phyloP scores from a whole-genome alignment of 495 filamentous ascomycete species.

The Podospora tetraspora region DNA sequence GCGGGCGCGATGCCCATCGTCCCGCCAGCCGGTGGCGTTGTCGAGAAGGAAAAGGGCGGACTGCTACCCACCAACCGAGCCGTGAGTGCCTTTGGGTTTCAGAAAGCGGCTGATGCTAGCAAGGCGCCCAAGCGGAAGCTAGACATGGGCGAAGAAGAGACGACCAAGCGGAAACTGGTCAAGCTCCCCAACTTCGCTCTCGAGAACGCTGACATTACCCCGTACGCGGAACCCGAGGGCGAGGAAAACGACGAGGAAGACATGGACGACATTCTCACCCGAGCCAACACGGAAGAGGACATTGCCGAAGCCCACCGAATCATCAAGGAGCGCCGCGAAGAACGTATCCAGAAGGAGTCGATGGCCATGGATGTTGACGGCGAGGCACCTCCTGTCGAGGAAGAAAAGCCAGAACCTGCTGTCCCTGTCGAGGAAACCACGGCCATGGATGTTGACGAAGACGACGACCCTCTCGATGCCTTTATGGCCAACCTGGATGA shows the following conservation, averaged over 20 bases:
- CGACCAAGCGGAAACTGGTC: conserved; percentile 77
- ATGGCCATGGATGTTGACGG: conserved; percentile 51
- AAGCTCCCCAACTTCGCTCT: conserved; percentile 72
- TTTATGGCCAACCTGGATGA: conserved; percentile 79
- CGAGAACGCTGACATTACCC: conserved; percentile 54
- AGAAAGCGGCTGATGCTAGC: conserved; percentile 58
- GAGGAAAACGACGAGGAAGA: conserved; percentile 59
- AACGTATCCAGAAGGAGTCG: conserved; percentile 42
- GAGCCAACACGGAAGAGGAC: conserved; percentile 67
- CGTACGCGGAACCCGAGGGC: conserved; percentile 55
- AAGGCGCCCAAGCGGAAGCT: conserved; percentile 68
- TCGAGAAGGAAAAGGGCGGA: conserved; percentile 19
- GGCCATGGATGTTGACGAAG: conserved; percentile 59
- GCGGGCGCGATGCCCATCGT: conserved; percentile 16
- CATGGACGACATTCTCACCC: conserved; percentile 62
- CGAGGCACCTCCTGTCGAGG: conserved; percentile 19
- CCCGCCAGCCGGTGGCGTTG: not conserved
- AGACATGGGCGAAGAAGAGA: conserved; percentile 84
- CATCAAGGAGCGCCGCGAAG: conserved; percentile 49
- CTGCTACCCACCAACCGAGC: conserved; percentile 34
- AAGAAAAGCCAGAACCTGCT: conserved; percentile 28
- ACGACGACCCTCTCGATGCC: conserved; percentile 87
- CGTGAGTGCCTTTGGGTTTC: conserved; percentile 78
- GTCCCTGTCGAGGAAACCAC: conserved; percentile 16
- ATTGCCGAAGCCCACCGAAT: conserved; percentile 76